phyloP scores from a whole-genome alignment of 2,329 filamentous ascomycete species.

The Phialophora macrospora region DNA sequence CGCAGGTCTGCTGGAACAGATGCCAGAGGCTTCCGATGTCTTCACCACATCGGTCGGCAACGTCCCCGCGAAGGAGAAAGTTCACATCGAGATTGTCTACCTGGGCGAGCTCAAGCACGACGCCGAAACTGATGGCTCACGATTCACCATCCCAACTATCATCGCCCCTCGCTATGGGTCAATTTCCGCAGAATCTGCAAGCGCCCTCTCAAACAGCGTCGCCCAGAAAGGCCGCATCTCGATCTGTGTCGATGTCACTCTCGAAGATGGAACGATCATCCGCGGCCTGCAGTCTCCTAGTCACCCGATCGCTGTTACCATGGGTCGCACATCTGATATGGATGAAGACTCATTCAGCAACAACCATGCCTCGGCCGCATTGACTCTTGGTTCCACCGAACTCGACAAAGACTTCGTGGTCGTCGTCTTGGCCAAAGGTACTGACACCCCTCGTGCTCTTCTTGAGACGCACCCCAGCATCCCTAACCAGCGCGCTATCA shows the following conservation, averaged over 20 bases:
- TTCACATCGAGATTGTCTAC: constrained; percentile 68
- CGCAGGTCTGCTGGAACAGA: constrained; percentile 69
- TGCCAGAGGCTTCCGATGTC: constrained; percentile 64
- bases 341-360: constrained; percentile 55
- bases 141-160: constrained; percentile 70
- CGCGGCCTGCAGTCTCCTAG: constrained; percentile 68
- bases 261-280: constrained; percentile 63
- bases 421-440: constrained; percentile 65
- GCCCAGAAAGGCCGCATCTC: constrained; percentile 51
- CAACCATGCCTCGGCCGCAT: constrained; percentile 65
- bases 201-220: constrained; percentile 2
- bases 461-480: constrained; percentile 69
- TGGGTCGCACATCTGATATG: constrained; percentile 62
- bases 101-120: constrained; percentile 75
- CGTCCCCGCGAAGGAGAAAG: constrained; percentile 61
- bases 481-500: constrained; percentile 66
- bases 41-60: constrained; percentile 73
- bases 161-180: constrained; percentile 70
- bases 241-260: constrained; percentile 64
- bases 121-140: constrained; percentile 67
- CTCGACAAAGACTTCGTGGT: constrained; percentile 71
- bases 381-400: constrained; percentile 59
- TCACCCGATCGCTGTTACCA: constrained; percentile 68
- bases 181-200: constrained; percentile 16
- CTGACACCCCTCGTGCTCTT: constrained; percentile 66